These are phyloP conservation scores for Triangularia verruculosa DNA, from an alignment of 2,329 filamentous ascomycete species.

Conservation along the genomic window DNA sequence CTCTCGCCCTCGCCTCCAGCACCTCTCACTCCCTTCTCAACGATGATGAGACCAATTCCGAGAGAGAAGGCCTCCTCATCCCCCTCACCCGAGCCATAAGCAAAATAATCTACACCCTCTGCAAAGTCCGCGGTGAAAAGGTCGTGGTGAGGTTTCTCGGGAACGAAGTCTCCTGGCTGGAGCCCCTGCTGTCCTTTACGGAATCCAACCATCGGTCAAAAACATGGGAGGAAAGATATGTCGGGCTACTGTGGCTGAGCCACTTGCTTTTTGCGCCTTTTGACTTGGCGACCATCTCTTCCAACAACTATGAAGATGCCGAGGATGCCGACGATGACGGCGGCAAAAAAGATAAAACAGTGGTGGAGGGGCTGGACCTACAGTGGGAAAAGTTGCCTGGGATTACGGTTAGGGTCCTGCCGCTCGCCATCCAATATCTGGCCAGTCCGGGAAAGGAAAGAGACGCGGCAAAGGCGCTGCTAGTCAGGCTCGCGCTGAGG, in stretches of 20 bases:
- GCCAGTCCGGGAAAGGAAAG: conserved; percentile 78
- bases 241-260: conserved; percentile 83
- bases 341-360: background rate
- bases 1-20: conserved; percentile 46
- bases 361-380: background rate
- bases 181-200: conserved; percentile 72
- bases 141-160: conserved; percentile 87
- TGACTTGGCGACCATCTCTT: conserved; percentile 78
- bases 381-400: conserved; percentile 56
- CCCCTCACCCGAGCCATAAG: conserved; percentile 70
- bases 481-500: conserved; percentile 79
- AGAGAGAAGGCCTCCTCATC: conserved; percentile 39
- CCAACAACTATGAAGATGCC: conserved; percentile 46
- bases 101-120: conserved; percentile 80
- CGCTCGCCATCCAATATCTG: conserved; percentile 69
- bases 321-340: conserved; percentile 40
- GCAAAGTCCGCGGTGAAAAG: conserved; percentile 92
- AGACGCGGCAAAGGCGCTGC: conserved; percentile 77
- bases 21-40: conserved; percentile 25
- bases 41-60: background rate
- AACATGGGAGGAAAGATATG: conserved; percentile 84
- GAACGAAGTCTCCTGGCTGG: conserved; percentile 83
- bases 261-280: conserved; percentile 84
- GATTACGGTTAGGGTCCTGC: conserved; percentile 67
- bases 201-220: conserved; percentile 48